Base-by-base conservation (phyloP, 768 basidiomycete species). In the Boletellus sp. region DNA sequence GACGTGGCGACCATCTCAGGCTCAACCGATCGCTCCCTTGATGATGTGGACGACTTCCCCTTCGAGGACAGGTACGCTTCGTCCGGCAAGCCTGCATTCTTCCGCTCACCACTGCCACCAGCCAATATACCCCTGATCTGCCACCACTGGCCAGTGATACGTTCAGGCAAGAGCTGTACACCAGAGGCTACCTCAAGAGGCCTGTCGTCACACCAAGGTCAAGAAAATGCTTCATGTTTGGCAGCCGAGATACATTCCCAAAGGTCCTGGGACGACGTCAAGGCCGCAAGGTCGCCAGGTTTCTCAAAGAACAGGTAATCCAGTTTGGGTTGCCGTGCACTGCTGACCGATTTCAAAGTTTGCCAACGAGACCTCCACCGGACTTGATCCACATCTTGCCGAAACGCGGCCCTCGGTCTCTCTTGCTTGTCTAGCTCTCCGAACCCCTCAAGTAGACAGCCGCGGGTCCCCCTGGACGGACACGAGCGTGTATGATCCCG, bases 91-190 rank as follows among this genome's bases (percentile, higher is more conserved):
- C 6, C 6, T 24, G 8, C 45, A 8, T 19, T 11, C 17, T 28
- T 24, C 3, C 35, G 11, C 52, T 53, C 23, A 54, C 34, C 26
- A n/a, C 42, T 12, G 41, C 42, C 20, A 24, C 8, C 47, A 65
- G 59, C 23, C 46, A 22, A 23, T 34, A 13, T 17, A 17, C 24
- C 19, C 39, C 31, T 28, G 41, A 45, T 53, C 54, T 66, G 23
- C 55, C 55, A 1, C 65, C 64, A 10, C 43, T 68, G 28, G 66
- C 66, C 1, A 66, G 66, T 17, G 52, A 68, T 43, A 31, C n/a
- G 10, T 45, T 68, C 45, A 66, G 49, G 45, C 54, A 68, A 43
- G 66, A 68, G 41, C 51, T 68, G 3, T 68, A 61, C 41, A 33
- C 39, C 45, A 54, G 54, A 45, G 66, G 66, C 16, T 68, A 66